Percentiles rank a stretch among this genome's conserved stretches.
Conservation (phyloP, 2,329 filamentous ascomycete genomes). For the Neonectria sp. region DNA sequence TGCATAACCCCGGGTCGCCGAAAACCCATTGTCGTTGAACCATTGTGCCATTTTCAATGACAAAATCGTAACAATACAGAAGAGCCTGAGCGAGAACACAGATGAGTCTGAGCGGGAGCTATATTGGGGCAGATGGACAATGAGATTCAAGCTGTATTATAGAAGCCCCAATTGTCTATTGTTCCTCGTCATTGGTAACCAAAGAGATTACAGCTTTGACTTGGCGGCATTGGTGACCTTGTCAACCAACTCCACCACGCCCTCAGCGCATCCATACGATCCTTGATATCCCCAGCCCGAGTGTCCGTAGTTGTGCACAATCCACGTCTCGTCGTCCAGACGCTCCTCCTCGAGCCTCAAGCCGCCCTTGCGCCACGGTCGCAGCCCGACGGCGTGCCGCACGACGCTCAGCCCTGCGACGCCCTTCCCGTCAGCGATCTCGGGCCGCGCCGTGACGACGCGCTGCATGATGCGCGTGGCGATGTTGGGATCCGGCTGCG, state of each 20-base stretch:
- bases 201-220: constrained; percentile 47
- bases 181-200: background rate
- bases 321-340: constrained; percentile 68
- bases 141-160: background rate
- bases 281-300: constrained; percentile 83
- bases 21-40: background rate
- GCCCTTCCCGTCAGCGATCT: constrained; percentile 75
- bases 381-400: constrained; percentile 85
- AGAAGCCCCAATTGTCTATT: background rate
- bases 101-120: background rate
- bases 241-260: constrained; percentile 76
- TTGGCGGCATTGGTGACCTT: constrained; percentile 62
- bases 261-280: constrained; percentile 79
- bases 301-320: constrained; percentile 89
- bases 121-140: background rate
- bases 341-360: constrained; percentile 77
- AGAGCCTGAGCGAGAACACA: background rate
- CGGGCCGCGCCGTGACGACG: constrained; percentile 75
- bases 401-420: constrained; percentile 82
- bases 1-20: constrained; percentile 43
- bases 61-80: background rate
- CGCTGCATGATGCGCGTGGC: constrained; percentile 88
- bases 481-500: constrained; percentile 83
- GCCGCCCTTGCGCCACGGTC: constrained; percentile 81
- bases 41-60: background rate